phyloP scores from a whole-genome alignment of 495 filamentous ascomycete genomes.

The Aspergillus affinis region DNA sequence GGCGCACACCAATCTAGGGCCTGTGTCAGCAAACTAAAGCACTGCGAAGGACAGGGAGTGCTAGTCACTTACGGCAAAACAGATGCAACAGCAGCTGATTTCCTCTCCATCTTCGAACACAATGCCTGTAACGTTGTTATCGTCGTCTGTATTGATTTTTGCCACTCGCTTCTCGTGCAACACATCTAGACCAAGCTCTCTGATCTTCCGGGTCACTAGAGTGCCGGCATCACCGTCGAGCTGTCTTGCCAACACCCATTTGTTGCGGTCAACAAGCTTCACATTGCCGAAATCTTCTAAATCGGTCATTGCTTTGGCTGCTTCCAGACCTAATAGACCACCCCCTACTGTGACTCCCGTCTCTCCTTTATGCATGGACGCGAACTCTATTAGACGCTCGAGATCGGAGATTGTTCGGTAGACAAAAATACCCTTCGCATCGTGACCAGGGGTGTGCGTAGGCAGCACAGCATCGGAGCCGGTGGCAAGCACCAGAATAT shows the following conservation, averaged over 20 bases:
- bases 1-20: conserved; percentile 70
- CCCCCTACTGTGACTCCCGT: conserved; percentile 86
- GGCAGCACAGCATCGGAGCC: conserved; percentile 89
- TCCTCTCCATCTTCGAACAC: conserved; percentile 82
- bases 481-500: conserved; percentile 86
- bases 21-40: conserved; percentile 10
- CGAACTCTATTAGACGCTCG: conserved; percentile 75
- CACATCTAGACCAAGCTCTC: conserved; percentile 79
- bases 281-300: conserved; percentile 75
- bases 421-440: conserved; percentile 90
- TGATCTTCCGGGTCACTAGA: conserved; percentile 83
- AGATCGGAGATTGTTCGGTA: conserved; percentile 89
- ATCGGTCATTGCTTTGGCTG: conserved; percentile 94
- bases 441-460: conserved; percentile 74
- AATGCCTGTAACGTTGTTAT: conserved; percentile 71
- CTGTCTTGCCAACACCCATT: conserved; percentile 86
- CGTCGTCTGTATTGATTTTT: conserved; percentile 64
- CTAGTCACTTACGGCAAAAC: conserved; percentile 68
- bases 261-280: conserved; percentile 82
- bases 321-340: conserved; percentile 85
- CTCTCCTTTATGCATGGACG: conserved; percentile 61
- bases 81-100: conserved; percentile 81
- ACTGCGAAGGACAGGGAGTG: neutral
- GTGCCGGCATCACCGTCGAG: conserved; percentile 81
- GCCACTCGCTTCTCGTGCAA: conserved; percentile 76